Evolutionary conservation across 768 basidiomycete species (phyloP), one percentile per base, ranked within the genome.

Genomic region (Boletus rubescentipes): DNA sequence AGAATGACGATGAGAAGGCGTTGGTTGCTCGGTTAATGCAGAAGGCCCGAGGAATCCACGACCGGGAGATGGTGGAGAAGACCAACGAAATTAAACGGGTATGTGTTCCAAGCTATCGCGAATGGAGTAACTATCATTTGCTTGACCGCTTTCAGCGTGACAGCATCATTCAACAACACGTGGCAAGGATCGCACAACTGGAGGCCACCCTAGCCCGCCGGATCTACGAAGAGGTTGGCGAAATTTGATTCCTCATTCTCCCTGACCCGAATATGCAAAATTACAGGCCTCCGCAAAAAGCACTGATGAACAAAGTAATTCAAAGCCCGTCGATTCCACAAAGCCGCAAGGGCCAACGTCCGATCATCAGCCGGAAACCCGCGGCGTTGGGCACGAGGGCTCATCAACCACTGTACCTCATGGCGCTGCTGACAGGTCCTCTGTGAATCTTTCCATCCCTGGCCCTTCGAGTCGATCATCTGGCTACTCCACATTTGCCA

Each of bases 31-130:
- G 71, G 44, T 59, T 86, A 30, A 72, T 80, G 57, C 68, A 69
- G 37, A 66, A 77, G 43, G 74, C 79, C 15, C 73, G 77, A 46
- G 72, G 74, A 11, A 66, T 78, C 20, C 76, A 83, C 58, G 83
- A 83, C 55, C 75, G 82, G 47, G 77, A 79, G 16, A 69, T 78
- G 35, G 75, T 84, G 30, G 73, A 71, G 23, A 84, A 84, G 63
- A 73, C 73, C 47, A 83, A 85, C 58, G 82, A 85, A 50, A 73
- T 86, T 29, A 78, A 77, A 54, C 73, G 77, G 56, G 83, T 83
- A 55, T 39, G 73, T 67, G 46, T 52, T 36, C 21, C 34, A 32
- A 41, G 30, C 12, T 37, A 46, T 15, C 14, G 43, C 32, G 41
- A 58, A 48, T 39, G 49, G 49, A 49, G 30, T 53, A 43, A 59